A percentile compares a stretch with the other conserved stretches of the same genome.
These are phyloP conservation scores for Neurospora tetraspora DNA, from an alignment of 495 filamentous ascomycete species.

Conservation along the genomic window DNA sequence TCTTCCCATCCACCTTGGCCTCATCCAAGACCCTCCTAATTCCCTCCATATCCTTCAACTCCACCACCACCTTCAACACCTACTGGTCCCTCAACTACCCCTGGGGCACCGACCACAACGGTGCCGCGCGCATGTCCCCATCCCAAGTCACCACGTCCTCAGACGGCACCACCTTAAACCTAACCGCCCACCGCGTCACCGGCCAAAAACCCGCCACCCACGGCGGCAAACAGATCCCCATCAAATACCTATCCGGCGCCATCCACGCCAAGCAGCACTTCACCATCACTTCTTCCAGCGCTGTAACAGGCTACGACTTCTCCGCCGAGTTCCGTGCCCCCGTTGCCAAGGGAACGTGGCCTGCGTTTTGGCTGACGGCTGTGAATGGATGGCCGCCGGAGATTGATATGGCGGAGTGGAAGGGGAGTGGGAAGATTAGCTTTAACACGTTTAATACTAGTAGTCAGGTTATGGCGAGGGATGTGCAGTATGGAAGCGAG, in stretches of 20 bases:
- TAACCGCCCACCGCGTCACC: conserved; percentile 36
- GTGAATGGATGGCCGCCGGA: conserved; percentile 53
- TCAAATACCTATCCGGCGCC: conserved; percentile 45
- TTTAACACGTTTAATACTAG: conserved; percentile 55
- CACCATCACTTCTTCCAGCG: conserved; percentile 16
- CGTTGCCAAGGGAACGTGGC: conserved; percentile 45
- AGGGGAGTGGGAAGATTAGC: conserved; percentile 48
- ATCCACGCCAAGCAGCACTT: conserved; percentile 39
- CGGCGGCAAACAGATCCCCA: conserved; percentile 38
- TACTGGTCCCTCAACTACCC: conserved; percentile 47
- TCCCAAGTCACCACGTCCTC: conserved; percentile 23
- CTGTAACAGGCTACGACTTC: conserved; percentile 37
- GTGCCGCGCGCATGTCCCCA: conserved; percentile 46
- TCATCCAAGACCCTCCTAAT: conserved; percentile 36
- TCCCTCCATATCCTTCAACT: conserved; percentile 41
- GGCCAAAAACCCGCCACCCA: conserved; percentile 32
- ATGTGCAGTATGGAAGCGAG: conserved; percentile 40
- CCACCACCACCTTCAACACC: conserved; percentile 31
- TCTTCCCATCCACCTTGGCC: conserved; percentile 2
- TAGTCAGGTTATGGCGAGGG: conserved; percentile 32
- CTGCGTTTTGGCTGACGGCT: conserved; percentile 55
- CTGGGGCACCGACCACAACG: conserved; percentile 41
- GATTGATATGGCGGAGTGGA: conserved; percentile 55
- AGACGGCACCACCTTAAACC: conserved; percentile 25
- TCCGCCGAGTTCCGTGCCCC: conserved; percentile 42